These are phyloP conservation scores for Eimeria tenella DNA, from an alignment of 169 alveolate genomes.

Conservation along the genomic window DNA sequence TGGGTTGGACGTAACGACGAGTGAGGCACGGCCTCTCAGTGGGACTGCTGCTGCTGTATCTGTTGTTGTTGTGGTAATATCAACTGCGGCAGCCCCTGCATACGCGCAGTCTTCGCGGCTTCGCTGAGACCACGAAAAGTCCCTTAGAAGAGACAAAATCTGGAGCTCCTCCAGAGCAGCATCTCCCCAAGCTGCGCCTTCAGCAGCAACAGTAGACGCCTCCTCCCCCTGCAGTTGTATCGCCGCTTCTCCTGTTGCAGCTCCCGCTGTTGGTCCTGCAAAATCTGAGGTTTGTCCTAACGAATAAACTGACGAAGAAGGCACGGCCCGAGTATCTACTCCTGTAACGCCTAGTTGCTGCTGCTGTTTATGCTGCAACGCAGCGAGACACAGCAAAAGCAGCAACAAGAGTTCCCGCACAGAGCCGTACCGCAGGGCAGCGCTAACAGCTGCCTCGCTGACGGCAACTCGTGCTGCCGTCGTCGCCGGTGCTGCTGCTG, in stretches of 20 bases:
- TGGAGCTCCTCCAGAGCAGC: conserved; percentile 52
- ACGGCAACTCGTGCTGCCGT: neutral
- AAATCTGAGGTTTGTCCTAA: neutral
- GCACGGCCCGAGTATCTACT: neutral
- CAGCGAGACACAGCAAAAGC: conserved; percentile 7
- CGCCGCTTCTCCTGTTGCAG: conserved; percentile 20
- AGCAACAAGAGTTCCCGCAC: conserved; percentile 26
- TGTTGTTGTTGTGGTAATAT: neutral
- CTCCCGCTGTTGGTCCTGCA: neutral
- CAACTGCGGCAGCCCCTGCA: conserved; percentile 15
- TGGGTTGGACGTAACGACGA: conserved; percentile 11
- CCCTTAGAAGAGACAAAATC: conserved; percentile 25
- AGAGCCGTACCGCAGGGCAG: conserved; percentile 9
- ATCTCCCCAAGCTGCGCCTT: conserved; percentile 55
- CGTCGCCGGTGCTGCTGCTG: neutral
- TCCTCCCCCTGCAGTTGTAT: neutral
- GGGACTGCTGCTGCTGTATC: conserved; percentile 5
- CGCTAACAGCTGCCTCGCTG: conserved; percentile 33
- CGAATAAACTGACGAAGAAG: neutral
- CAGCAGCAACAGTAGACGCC: conserved; percentile 35
- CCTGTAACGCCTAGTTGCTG: neutral
- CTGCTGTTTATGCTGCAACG: conserved; percentile 19
- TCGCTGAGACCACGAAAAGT: conserved; percentile 24
- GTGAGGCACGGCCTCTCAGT: neutral
- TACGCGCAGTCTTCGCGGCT: neutral